Evolutionary conservation across 495 filamentous ascomycete genomes (phyloP).

Genomic region (Podospora anserina): DNA sequence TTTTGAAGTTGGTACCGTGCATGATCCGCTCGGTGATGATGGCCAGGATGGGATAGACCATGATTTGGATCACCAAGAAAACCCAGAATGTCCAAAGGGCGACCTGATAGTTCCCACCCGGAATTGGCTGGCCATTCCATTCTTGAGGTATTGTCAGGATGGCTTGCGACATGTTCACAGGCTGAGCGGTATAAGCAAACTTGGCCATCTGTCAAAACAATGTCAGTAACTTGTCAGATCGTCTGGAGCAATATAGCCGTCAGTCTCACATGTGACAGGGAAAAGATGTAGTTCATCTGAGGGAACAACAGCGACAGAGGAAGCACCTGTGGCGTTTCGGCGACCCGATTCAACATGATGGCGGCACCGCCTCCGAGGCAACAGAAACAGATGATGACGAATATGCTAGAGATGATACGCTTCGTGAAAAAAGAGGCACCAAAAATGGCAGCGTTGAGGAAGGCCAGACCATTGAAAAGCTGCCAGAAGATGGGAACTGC

Average conservation of each 20-base stretch:
- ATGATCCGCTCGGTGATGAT: slow-evolving; percentile 63
- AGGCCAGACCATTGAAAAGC: slow-evolving; percentile 57
- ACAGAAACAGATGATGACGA: slow-evolving; percentile 18
- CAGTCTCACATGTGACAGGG: slow-evolving; percentile 15
- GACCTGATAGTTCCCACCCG: slow-evolving; percentile 37
- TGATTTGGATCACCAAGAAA: slow-evolving; percentile 64
- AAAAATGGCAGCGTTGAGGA: slow-evolving; percentile 64
- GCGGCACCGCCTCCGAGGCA: slow-evolving; percentile 20
- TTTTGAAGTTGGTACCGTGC: slow-evolving; percentile 64
- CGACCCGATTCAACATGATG: slow-evolving; percentile 12
- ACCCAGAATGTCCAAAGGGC: slow-evolving; percentile 48
- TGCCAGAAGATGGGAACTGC: slow-evolving; percentile 60
- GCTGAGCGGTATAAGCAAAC: slow-evolving; percentile 11
- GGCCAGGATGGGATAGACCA: slow-evolving; percentile 65
- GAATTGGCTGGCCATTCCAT: slow-evolving; percentile 51
- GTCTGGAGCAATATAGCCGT: neutral
- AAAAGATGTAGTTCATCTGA: slow-evolving; percentile 25
- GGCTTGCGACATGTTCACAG: slow-evolving; percentile 5
- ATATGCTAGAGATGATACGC: slow-evolving; percentile 45
- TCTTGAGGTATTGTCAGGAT: slow-evolving; percentile 41
- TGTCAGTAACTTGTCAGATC: neutral
- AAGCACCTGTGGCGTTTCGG: slow-evolving; percentile 9
- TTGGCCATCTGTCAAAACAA: slow-evolving; percentile 13
- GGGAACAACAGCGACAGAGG: slow-evolving; percentile 23
- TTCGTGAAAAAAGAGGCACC: slow-evolving; percentile 66